Evolutionary conservation across 2,329 filamentous ascomycete genomes (phyloP).

Genomic region (Aspergillus flavus): DNA sequence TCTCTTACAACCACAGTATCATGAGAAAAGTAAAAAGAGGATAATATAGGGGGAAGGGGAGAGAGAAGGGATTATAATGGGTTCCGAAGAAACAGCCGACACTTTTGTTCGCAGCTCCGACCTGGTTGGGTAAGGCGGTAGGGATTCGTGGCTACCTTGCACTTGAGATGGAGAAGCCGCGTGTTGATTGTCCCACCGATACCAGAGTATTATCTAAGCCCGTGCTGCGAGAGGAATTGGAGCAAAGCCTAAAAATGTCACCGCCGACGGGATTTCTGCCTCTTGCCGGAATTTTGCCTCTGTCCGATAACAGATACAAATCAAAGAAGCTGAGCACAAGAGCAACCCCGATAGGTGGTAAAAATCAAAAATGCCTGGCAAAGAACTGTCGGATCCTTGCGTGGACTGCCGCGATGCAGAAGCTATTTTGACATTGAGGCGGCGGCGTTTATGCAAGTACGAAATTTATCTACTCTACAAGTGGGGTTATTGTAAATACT

Average conservation of each 20-base stretch:
- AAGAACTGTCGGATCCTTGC: slow-evolving; percentile 47
- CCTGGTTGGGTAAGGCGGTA: slow-evolving; percentile 7
- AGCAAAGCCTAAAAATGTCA: background rate
- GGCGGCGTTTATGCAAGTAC: slow-evolving; percentile 63
- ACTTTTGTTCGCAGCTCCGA: background rate
- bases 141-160: slow-evolving; percentile 24
- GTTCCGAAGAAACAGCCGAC: background rate
- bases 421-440: slow-evolving; percentile 58
- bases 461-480: slow-evolving; percentile 3
- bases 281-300: background rate
- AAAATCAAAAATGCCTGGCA: slow-evolving; percentile 32
- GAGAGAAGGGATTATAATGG: background rate
- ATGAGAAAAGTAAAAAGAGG: slow-evolving; percentile 21
- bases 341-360: background rate
- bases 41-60: background rate
- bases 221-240: background rate
- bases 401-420: slow-evolving; percentile 58
- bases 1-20: slow-evolving; percentile 18
- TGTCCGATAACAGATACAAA: background rate
- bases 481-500: slow-evolving; percentile 12
- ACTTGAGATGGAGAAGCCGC: slow-evolving; percentile 25
- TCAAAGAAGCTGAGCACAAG: background rate
- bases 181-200: slow-evolving; percentile 16
- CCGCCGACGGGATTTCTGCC: background rate
- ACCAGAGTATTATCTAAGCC: slow-evolving; percentile 31